phyloP scores from a whole-genome alignment of 768 basidiomycete genomes.

The Obba rivulosa region DNA sequence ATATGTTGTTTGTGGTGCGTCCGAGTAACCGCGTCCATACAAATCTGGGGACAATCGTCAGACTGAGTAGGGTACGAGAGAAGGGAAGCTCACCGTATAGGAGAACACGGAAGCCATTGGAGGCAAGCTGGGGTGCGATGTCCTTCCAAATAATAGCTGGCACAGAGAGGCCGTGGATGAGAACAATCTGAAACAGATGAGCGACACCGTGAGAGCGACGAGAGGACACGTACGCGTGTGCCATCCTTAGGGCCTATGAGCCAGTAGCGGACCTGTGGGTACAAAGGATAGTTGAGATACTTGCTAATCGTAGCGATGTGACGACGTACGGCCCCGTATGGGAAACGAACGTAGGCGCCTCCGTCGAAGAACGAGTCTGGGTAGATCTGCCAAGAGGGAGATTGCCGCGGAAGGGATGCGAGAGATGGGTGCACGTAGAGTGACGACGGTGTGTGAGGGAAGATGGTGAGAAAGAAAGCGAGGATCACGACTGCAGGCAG shows the following conservation, averaged over 20 bases:
- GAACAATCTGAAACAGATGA: constrained; percentile 46
- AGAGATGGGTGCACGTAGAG: constrained; percentile 52
- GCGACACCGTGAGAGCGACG: background rate
- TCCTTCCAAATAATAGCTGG: constrained; percentile 77
- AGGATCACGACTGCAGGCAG: constrained; percentile 56
- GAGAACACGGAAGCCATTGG: constrained; percentile 65
- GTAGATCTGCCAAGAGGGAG: constrained; percentile 65
- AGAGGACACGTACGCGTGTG: constrained; percentile 42
- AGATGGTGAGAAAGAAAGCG: constrained; percentile 58
- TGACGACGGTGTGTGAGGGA: constrained; percentile 54
- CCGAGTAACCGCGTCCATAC: constrained; percentile 80
- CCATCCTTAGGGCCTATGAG: constrained; percentile 66
- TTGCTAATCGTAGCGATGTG: background rate
- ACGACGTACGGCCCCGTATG: constrained; percentile 53
- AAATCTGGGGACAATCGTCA: constrained; percentile 44
- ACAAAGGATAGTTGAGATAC: constrained; percentile 1
- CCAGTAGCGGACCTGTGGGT: constrained; percentile 66
- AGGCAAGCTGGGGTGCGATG: constrained; percentile 58
- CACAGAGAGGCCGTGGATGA: constrained; percentile 75
- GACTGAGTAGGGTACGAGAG: background rate
- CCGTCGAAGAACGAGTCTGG: constrained; percentile 63
- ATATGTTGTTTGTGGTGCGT: constrained; percentile 68
- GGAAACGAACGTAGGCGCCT: constrained; percentile 59
- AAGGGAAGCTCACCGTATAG: constrained; percentile 50
- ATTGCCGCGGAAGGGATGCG: constrained; percentile 48